Base-by-base conservation (phyloP, 495 filamentous ascomycete genomes). In the Penicillium goetzii region DNA sequence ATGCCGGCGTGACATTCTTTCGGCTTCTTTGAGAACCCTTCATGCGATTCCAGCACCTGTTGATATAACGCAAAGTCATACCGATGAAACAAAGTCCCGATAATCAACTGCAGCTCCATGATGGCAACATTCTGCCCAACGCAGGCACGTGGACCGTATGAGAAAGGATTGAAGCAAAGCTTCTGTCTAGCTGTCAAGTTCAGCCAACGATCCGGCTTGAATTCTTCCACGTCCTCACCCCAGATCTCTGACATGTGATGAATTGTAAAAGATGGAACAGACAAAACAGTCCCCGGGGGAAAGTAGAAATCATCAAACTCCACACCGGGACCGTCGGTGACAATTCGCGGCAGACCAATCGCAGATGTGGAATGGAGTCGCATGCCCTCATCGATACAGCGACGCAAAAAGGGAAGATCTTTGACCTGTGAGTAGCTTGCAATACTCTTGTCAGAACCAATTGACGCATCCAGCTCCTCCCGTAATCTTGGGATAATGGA, bases 21-120 rank as follows among this genome's bases (percentile, higher is more conserved):
- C 26, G 91, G 91, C 81, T 94, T 94, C 76, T 90, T 82, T 76
- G 92, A 81, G 70, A 94, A 94, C 0, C 91, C 91, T 76, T 94
- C 91, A 59, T 86, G 79, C 0, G 90, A 92, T 63, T 89, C 79
- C 83, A 92, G 78, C 26, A 69, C 70, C 11, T 34, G 19, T 76
- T 92, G 87, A 55, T 83, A 72, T 21, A 92, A 65, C 49, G 80
- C 77, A 67, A 92, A 91, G 21, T 89, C 84, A 71, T 88, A 94
- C 49, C 88, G 72, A 50, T 83, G 70, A 61, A 87, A 88, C 72
- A 90, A 86, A 6, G 88, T 89, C 1, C 83, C 82, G 28, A 88
- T 87, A 66, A 93, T 92, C 50, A 92, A 76, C 63, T 86, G 86
- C 80, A 93, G 76, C 74, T 93, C 91, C 89, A 94, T 92, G 75